Base-by-base conservation (phyloP, 345 rosid genomes). In the Excoecaria cochinchinensis region DNA sequence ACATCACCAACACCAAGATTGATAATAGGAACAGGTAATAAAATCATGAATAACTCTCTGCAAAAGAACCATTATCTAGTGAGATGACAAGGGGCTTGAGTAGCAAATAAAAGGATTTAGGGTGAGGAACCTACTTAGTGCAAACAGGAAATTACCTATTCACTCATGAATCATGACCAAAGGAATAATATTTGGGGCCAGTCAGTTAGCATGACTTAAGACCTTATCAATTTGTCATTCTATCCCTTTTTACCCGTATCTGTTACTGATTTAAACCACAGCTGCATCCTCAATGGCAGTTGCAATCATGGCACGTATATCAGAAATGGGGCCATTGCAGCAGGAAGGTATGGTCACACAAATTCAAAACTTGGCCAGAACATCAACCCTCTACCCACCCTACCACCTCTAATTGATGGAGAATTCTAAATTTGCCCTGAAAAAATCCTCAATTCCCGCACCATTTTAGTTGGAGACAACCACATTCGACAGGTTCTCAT, bases 21-120 rank as follows among this genome's bases (percentile, higher is more conserved):
- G 47, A 73, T 14, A 64, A 69, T 60, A 52, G 47, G 44, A 15
- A 60, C 67, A 50, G 50, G 47, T 65, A 19, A 19, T 3, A 21
- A 21, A 59, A 59, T 59, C 63, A 24, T 8, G 48, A 44, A 8
- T 6, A 44, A 6, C 48, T 31, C 53, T 67, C 10, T 24, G 42
- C 48, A 77, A 70, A 14, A 13, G 46, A 60, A n/a, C 24, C 44
- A 44, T 40, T 55, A 19, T 48, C 76, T 60, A 72, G 76, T 42
- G 17, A 59, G 40, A 36, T 56, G 40, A 5, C 14, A 69, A 15
- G 6, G 21, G 40, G 17, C 24, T 59, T n/a, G 24, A 2, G 7
- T 46, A 14, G 53, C 13, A 71, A 44, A 46, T 21, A 59, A 42
- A 58, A 21, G 40, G 42, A 47, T 57, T 47, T 12, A 46, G 56